Evolutionary conservation across 495 filamentous ascomycete species (phyloP).

Genomic region (Penicillium ochrochloron): DNA sequence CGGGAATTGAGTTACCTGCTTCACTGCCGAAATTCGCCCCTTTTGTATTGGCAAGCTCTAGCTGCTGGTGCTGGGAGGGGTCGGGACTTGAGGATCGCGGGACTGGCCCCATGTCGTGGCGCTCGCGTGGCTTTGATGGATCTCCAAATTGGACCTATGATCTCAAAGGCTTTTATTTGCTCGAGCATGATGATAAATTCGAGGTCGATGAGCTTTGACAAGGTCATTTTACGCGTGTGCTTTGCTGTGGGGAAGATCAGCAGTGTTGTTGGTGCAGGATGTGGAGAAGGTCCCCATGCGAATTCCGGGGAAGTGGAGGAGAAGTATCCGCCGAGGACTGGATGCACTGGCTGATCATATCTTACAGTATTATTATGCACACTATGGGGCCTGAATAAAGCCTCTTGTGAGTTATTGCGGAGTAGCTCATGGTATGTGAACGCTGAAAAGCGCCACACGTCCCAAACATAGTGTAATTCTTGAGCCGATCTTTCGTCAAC

Average conservation of each 20-base stretch:
- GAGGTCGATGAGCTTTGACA: not conserved
- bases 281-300: constrained; percentile 19
- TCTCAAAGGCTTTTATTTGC: not conserved
- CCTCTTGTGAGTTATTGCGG: not conserved
- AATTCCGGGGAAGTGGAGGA: not conserved
- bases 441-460: not conserved
- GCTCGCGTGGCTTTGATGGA: not conserved
- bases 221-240: not conserved
- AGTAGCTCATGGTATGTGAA: not conserved
- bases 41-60: not conserved
- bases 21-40: constrained; percentile 2
- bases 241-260: constrained; percentile 26
- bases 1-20: not conserved
- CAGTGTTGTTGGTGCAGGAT: constrained; percentile 10
- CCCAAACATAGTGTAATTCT: not conserved
- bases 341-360: not conserved
- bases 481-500: not conserved
- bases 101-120: not conserved
- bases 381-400: not conserved
- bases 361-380: not conserved
- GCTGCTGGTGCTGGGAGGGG: not conserved
- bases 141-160: not conserved
- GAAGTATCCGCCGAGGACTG: not conserved
- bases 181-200: not conserved
- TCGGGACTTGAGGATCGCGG: not conserved